Evolutionary conservation across 2,329 filamentous ascomycete species (phyloP).

Genomic region (Pestalotiopsis sp.): DNA sequence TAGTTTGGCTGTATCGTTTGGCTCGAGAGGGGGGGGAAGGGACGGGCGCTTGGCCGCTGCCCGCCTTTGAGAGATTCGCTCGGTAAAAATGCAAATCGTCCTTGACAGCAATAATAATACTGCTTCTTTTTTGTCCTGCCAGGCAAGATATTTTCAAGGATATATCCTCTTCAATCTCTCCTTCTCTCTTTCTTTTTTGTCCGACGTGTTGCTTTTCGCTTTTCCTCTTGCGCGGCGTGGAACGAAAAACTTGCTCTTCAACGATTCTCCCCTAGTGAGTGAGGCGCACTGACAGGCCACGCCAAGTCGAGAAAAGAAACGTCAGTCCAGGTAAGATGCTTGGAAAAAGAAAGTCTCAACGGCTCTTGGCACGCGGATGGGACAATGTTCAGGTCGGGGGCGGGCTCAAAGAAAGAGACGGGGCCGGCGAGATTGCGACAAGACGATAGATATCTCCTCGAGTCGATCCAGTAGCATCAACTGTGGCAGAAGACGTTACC

Average conservation of each 20-base stretch:
- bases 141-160: neutral
- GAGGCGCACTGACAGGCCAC: neutral
- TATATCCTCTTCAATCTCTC: neutral
- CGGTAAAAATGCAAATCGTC: too few species aligned
- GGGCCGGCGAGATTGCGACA: neutral
- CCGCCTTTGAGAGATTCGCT: too few species aligned
- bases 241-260: neutral
- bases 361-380: neutral
- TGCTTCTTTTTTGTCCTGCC: neutral
- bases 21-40: too few species aligned
- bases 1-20: too few species aligned
- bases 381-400: neutral
- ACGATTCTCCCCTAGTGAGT: neutral
- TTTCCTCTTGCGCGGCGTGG: neutral
- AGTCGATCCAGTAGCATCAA: too few species aligned
- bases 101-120: too few species aligned
- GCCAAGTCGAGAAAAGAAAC: neutral
- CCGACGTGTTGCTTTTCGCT: neutral
- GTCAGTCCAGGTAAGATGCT: neutral
- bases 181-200: neutral
- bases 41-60: too few species aligned
- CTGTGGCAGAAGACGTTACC: too few species aligned
- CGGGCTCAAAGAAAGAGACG: neutral
- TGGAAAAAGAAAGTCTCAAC: neutral
- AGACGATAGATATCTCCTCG: too few species aligned